Evolutionary conservation across 1,139 yeast species (phyloP).

Genomic region (Hemisphaericaspora subhashii): DNA sequence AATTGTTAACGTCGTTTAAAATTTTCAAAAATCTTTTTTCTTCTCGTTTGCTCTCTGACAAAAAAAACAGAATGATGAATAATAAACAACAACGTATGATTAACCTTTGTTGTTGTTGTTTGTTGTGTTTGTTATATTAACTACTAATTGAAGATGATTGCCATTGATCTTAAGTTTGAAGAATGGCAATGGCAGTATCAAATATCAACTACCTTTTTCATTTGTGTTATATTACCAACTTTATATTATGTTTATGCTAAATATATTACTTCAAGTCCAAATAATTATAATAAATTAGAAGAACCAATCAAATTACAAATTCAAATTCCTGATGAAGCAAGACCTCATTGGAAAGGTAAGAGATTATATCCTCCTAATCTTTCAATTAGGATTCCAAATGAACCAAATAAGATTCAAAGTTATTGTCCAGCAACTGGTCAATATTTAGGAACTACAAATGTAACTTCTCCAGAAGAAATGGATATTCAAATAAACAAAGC

Average conservation of each 20-base stretch:
- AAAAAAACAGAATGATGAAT: no score
- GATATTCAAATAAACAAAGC: constrained; percentile 62
- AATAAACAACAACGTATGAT: no score
- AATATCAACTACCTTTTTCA: constrained; percentile 46
- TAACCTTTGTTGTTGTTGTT: no score
- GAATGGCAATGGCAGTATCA: constrained; percentile 52
- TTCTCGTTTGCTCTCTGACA: no score
- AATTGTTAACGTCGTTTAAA: no score
- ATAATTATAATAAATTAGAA: constrained; percentile 44
- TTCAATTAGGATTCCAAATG: constrained; percentile 52
- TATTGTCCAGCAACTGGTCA: constrained; percentile 98
- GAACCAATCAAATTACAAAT: constrained; percentile 52
- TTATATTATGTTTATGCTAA: constrained; percentile 38
- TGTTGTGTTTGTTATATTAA: no score
- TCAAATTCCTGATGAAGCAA: constrained; percentile 77
- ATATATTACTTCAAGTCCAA: constrained; percentile 41
- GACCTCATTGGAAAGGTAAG: constrained; percentile 91
- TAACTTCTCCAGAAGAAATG: constrained; percentile 66
- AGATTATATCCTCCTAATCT: constrained; percentile 61
- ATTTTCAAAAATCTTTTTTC: no score
- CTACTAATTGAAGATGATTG: constrained; percentile 46
- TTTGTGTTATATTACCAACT: constrained; percentile 42
- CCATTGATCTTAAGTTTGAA: constrained; percentile 42
- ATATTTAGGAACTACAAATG: constrained; percentile 67
- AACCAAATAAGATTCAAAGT: constrained; percentile 70